Conservation (phyloP, 208 protist species). For the Crithidia sp. region DNA sequence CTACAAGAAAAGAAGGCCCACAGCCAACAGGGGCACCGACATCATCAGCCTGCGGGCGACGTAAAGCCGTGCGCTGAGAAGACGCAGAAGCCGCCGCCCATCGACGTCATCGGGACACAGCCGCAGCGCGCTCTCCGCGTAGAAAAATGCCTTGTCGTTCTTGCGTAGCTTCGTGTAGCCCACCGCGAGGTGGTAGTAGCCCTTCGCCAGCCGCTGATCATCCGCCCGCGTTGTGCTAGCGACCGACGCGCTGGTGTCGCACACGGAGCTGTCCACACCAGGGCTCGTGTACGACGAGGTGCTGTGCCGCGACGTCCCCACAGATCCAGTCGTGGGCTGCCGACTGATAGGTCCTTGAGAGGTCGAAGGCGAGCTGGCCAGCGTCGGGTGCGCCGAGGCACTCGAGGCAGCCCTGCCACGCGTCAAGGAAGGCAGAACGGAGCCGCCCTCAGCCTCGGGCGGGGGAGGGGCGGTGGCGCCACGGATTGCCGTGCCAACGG, state of each 20-base stretch:
- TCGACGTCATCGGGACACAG: slow-evolving; percentile 57
- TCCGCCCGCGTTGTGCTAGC: background rate
- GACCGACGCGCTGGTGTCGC: background rate
- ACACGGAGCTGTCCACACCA: background rate
- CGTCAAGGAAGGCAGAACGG: slow-evolving; percentile 12
- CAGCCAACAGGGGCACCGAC: background rate
- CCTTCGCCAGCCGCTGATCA: slow-evolving; percentile 18
- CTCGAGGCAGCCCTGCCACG: background rate
- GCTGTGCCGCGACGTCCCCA: background rate
- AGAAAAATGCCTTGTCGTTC: slow-evolving; percentile 61
- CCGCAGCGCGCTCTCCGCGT: slow-evolving; percentile 59
- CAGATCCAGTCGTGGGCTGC: too few species aligned
- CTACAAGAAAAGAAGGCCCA: slow-evolving; percentile 18
- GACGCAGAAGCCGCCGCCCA: slow-evolving; percentile 31
- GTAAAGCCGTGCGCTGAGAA: slow-evolving; percentile 21
- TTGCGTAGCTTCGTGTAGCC: slow-evolving; percentile 78
- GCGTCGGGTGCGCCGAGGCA: background rate
- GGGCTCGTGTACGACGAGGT: slow-evolving; percentile 10
- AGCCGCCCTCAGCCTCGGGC: slow-evolving; percentile 26
- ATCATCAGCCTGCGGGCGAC: background rate
- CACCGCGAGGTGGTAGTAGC: slow-evolving; percentile 76
- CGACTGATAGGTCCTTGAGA: too few species aligned
- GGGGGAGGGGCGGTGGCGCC: slow-evolving; percentile 32
- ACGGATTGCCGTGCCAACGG: slow-evolving; percentile 16
- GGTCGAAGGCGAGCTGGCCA: too few species aligned